Base-by-base conservation (phyloP, 257 asterid species). In the Penstemon barbatus region DNA sequence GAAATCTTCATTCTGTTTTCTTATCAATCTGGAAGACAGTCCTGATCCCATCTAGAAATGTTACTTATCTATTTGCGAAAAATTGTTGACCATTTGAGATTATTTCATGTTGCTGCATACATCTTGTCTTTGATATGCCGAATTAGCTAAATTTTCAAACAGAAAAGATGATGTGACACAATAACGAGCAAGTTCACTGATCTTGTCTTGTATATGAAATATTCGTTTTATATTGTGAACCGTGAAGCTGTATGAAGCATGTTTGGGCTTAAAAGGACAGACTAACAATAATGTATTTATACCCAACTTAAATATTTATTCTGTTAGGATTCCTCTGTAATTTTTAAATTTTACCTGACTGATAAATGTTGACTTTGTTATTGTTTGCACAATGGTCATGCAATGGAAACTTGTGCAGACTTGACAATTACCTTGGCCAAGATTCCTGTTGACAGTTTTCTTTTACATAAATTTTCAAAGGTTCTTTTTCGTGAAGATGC, bases 401-500 rank as follows among this genome's bases (percentile, higher is more conserved):
- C 51, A 63, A 46, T 66, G 58, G 55, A 38, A 43, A 52, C 53
- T 7, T 11, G 33, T 64, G 68, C 54, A 7, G 33, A 63, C 42
- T 69, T 39, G 64, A 59, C 46, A 65, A 44, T 66, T 51, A 41
- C 69, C 61, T 61, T 18, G 66, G 51, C 19, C 54, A 42, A 57
- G 69, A 51, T 38, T 36, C 55, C 40, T 51, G 49, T 55, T 74
- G 18, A 68, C 73, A 4, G 8, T 66, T 66, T 56, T 52, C 54
- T 65, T 77, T 59, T 66, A 45, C 62, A 33, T 63, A 55, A 64
- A 70, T 69, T 60, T 48, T 76, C 65, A 9, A 45, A 94, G 97
- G 81, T 94, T 62, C 83, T 94, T 77, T 91, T 94, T 80, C 97
- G 99, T 69, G 99, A 91, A 82, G 97, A 94, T 83, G 96, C 97